phyloP scores from a whole-genome alignment of 805 yeast genomes.

The Ogataea ramenticola region DNA sequence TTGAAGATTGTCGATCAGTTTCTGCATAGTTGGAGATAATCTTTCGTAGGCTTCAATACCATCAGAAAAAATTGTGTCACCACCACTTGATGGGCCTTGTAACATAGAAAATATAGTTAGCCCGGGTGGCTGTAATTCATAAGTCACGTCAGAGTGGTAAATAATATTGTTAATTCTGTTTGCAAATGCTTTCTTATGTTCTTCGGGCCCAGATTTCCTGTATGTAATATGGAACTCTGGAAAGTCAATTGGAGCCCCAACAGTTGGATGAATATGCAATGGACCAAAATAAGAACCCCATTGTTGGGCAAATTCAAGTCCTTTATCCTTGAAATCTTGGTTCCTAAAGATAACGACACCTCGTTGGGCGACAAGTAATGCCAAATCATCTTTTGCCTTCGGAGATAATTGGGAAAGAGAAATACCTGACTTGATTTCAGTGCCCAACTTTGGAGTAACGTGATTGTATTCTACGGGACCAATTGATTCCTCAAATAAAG shows the following conservation, averaged over 20 bases:
- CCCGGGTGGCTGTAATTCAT: conserved; percentile 64
- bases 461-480: conserved; percentile 25
- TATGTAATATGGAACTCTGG: conserved; percentile 55
- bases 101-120: conserved; percentile 55
- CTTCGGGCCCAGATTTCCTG: conserved; percentile 32
- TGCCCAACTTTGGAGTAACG: conserved; percentile 61
- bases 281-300: conserved; percentile 58
- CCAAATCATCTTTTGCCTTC: conserved; percentile 55
- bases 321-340: conserved; percentile 50
- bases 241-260: conserved; percentile 51
- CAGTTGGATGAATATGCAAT: conserved; percentile 61
- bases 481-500: conserved; percentile 30
- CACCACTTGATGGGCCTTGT: conserved; percentile 55
- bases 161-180: conserved; percentile 27
- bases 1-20: conserved; percentile 51
- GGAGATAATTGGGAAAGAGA: conserved; percentile 45
- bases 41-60: conserved; percentile 64
- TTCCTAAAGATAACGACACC: conserved; percentile 58
- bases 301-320: conserved; percentile 36
- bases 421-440: conserved; percentile 43
- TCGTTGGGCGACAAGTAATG: conserved; percentile 54
- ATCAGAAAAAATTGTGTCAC: conserved; percentile 75
- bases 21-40: conserved; percentile 57
- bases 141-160: conserved; percentile 71
- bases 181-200: conserved; percentile 25